Evolutionary conservation across 2,329 filamentous ascomycete species (phyloP), one percentile per base, ranked within the genome.

Genomic region (Graphium sp.): DNA sequence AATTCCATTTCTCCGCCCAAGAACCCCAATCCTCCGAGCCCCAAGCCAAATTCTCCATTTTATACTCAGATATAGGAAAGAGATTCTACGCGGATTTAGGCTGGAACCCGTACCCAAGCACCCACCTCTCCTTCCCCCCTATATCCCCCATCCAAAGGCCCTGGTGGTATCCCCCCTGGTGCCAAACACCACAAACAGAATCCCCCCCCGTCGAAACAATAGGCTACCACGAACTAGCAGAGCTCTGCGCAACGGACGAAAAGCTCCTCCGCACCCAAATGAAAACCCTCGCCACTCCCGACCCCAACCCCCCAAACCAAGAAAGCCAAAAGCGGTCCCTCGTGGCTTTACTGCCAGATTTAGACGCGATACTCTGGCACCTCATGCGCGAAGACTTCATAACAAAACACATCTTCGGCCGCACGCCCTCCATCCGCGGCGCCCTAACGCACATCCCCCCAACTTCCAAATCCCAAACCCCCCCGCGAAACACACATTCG

Each of bases 31-130:
- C 24, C 28, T 38, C 37, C 10, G 30, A 30, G 2, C 35, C 36
- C 21, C 39, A 52, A 23, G 39, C 14, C 36, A 28, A 42, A 37
- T 89, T 87, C 49, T 85, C 80, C 1, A 66, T 91, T 6, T 60
- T 94, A 7, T 93, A 74, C 50, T 92, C 83, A 7, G 82, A 91
- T 42, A 84, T 91, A 37, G 82, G 85, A 13, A 78, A 82, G 57
- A 56, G 58, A 22, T 94, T 84, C 51, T 94, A 94, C 52, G 67
- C 76, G 4, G 61, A 59, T 18, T 62, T 71, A 37, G 83, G 83
- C 25, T 94, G 85, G 85, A 62, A 70, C 27, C 62, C 73, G 0
- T 85, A 77, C 41, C 60, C 66, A 13, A 87, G 80, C 33, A 60
- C 65, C 2, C 84, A 93, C 46, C 59, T 91, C 24, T 60, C 65